Conservation (phyloP, 2,329 filamentous ascomycete genomes). For the Pseudopyricularia javanii region DNA sequence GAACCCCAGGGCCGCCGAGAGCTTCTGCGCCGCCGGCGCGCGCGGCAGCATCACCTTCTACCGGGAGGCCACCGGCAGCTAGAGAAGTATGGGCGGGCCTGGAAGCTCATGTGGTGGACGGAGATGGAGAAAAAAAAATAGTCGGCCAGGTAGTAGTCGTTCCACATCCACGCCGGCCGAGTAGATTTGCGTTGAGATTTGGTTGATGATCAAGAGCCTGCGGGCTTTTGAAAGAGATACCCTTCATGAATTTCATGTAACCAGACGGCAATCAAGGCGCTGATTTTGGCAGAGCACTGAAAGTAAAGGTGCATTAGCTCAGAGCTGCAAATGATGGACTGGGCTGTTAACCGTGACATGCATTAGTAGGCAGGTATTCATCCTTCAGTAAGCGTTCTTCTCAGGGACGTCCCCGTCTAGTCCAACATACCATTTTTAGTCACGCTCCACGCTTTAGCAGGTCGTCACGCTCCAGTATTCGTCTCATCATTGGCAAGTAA, state of each 20-base stretch:
- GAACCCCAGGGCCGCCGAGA: constrained; percentile 38
- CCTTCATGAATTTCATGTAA: neutral
- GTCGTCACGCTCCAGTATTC: too few relatives aligned
- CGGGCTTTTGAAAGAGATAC: neutral
- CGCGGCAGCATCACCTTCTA: constrained; percentile 71
- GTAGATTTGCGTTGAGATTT: too few relatives aligned
- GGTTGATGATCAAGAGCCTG: neutral
- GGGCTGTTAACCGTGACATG: too few relatives aligned
- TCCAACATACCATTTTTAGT: too few relatives aligned
- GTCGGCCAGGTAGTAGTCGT: neutral
- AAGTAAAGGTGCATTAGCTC: neutral
- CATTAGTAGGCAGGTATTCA: too few relatives aligned
- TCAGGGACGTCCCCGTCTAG: too few relatives aligned
- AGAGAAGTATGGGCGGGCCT: too few relatives aligned
- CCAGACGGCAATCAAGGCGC: neutral
- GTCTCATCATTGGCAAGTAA: neutral
- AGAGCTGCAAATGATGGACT: too few relatives aligned
- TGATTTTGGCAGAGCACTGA: neutral
- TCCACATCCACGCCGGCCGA: too few relatives aligned
- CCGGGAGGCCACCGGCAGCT: constrained; percentile 62
- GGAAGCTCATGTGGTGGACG: too few relatives aligned
- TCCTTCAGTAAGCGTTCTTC: too few relatives aligned
- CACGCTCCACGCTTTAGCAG: too few relatives aligned
- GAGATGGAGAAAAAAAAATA: neutral
- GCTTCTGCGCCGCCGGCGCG: constrained; percentile 69